These are phyloP conservation scores for Patellifolia procumbens DNA, from an alignment of 179 eudicot genomes.

Conservation along the genomic window DNA sequence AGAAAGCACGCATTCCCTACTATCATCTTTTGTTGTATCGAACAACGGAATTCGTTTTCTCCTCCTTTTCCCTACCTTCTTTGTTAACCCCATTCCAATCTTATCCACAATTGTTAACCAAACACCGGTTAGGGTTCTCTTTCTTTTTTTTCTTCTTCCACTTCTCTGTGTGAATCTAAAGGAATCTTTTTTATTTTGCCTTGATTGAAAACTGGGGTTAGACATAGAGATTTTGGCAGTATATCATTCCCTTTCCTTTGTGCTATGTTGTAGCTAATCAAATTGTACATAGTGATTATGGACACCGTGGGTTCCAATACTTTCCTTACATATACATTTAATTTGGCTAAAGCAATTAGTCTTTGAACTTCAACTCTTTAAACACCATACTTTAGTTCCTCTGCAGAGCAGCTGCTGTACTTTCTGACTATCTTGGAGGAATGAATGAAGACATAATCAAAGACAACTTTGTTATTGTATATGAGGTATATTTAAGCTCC, in stretches of 20 bases:
- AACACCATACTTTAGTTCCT: conserved; percentile 60
- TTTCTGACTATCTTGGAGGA: conserved; percentile 88
- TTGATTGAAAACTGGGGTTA: background rate
- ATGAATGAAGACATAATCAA: conserved; percentile 91
- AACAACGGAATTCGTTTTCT: background rate
- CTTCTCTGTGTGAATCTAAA: background rate
- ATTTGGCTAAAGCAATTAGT: background rate
- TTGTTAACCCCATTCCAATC: background rate
- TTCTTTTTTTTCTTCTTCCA: background rate
- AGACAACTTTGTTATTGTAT: conserved; percentile 94
- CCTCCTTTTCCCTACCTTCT: background rate
- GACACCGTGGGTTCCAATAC: background rate
- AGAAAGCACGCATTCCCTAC: background rate
- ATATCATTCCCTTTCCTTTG: background rate
- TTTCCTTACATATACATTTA: background rate
- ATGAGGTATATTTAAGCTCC: conserved; percentile 52
- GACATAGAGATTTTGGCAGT: background rate
- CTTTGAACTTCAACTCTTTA: conserved; percentile 15
- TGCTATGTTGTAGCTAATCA: background rate
- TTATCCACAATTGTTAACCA: background rate
- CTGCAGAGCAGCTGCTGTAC: conserved; percentile 95
- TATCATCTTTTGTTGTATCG: background rate
- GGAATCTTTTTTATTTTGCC: background rate
- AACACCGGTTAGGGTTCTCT: too few species aligned
- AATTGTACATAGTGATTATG: background rate